phyloP scores from a whole-genome alignment of 2,329 filamentous ascomycete genomes.

The Colletotrichum gloeosporioides region DNA sequence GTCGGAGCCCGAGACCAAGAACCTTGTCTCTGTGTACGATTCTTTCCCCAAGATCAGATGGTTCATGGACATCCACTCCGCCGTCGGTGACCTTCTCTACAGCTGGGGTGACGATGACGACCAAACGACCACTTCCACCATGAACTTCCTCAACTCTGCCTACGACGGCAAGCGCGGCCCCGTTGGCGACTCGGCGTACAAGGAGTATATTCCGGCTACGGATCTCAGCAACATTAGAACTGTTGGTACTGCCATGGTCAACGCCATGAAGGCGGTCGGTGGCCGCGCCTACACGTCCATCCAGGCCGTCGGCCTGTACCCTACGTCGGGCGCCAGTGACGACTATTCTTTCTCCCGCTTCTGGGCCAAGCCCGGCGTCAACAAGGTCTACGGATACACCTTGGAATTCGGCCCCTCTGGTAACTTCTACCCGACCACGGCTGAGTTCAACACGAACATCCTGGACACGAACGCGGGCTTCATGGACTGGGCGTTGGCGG shows the following conservation, averaged over 20 bases:
- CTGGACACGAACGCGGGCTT: slow-evolving; percentile 45
- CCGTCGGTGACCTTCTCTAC: slow-evolving; percentile 51
- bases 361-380: slow-evolving; percentile 36
- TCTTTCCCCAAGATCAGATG: slow-evolving; percentile 50
- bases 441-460: slow-evolving; percentile 44
- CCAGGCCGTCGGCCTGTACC: slow-evolving; percentile 39
- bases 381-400: slow-evolving; percentile 43
- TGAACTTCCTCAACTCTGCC: slow-evolving; percentile 52
- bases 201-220: slow-evolving; percentile 41
- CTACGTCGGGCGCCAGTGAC: slow-evolving; percentile 39
- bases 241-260: slow-evolving; percentile 35
- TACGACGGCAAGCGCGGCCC: slow-evolving; percentile 51
- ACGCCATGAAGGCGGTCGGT: slow-evolving; percentile 40
- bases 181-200: slow-evolving; percentile 39
- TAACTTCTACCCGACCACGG: slow-evolving; percentile 43
- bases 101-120: slow-evolving; percentile 55
- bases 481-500: slow-evolving; percentile 42
- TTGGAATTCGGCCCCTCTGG: slow-evolving; percentile 41
- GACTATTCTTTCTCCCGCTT: slow-evolving; percentile 43
- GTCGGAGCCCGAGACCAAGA: slow-evolving; percentile 55
- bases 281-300: slow-evolving; percentile 34
- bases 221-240: slow-evolving; percentile 36
- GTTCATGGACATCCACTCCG: slow-evolving; percentile 58
- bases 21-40: slow-evolving; percentile 52
- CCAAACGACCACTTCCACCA: slow-evolving; percentile 40